These are phyloP conservation scores for Diaporthe destruens DNA, from an alignment of 2,329 filamentous ascomycete genomes.

Conservation along the genomic window DNA sequence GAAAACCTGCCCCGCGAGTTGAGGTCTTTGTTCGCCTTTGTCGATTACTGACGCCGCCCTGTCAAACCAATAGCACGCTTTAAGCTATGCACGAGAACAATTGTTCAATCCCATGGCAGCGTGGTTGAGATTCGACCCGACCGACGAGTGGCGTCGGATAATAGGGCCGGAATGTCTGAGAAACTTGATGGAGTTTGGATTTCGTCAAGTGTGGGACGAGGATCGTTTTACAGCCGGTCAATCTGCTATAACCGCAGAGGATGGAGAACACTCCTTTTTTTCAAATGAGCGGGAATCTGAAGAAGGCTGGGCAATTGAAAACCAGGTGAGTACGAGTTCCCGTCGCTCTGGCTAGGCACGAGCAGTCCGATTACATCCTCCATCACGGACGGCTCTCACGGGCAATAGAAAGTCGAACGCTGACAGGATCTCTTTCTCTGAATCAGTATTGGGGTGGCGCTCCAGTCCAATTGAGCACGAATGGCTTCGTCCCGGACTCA, in stretches of 20 bases:
- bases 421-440: background rate
- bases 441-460: slow-evolving; percentile 21
- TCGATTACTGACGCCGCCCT: background rate
- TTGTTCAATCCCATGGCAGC: background rate
- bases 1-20: background rate
- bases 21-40: background rate
- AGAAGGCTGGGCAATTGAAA: slow-evolving; percentile 39
- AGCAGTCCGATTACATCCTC: background rate
- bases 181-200: slow-evolving; percentile 11
- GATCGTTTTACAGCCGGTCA: rapidly evolving
- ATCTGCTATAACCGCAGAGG: background rate
- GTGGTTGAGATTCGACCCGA: slow-evolving; percentile 29
- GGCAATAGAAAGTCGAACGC: background rate
- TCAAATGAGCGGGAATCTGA: slow-evolving; percentile 3
- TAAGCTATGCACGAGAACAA: background rate
- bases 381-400: background rate
- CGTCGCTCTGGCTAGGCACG: background rate
- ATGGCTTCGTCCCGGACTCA: background rate
- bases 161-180: background rate
- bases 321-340: slow-evolving; percentile 20
- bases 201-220: background rate
- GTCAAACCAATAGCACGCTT: slow-evolving; percentile 30
- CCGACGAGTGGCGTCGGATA: background rate
- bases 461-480: background rate
- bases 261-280: background rate